These are phyloP conservation scores for Annulohypoxylon stygium DNA, from an alignment of 495 filamentous ascomycete species.

Conservation along the genomic window DNA sequence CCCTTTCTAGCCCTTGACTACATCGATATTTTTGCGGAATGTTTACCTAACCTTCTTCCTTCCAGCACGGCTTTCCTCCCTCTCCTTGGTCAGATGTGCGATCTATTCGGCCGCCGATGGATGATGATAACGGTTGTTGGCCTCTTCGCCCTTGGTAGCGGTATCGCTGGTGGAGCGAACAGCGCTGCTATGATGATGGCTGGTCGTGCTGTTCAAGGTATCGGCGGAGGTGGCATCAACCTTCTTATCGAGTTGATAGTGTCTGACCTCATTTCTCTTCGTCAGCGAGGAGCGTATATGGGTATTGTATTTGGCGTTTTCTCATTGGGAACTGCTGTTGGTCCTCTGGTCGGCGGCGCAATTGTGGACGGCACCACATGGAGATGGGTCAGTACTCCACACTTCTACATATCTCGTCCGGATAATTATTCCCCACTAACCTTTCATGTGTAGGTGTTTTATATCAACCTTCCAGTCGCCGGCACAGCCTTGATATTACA, in stretches of 20 bases:
- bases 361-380: conserved; percentile 62
- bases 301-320: conserved; percentile 68
- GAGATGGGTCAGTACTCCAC: background rate
- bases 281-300: conserved; percentile 67
- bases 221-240: conserved; percentile 80
- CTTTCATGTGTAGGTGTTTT: conserved; percentile 21
- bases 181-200: conserved; percentile 70
- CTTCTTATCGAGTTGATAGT: conserved; percentile 77
- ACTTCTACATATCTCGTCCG: background rate
- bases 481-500: conserved; percentile 5
- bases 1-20: background rate
- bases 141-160: conserved; percentile 59
- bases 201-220: conserved; percentile 79
- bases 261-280: conserved; percentile 76
- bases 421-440: background rate
- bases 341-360: conserved; percentile 76
- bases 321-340: conserved; percentile 73
- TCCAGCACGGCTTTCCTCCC: conserved; percentile 51
- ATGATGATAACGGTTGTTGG: conserved; percentile 34
- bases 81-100: conserved; percentile 49
- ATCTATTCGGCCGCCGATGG: conserved; percentile 60
- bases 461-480: conserved; percentile 30
- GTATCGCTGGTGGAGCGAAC: conserved; percentile 54
- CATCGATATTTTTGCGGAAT: background rate
- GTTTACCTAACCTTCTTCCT: background rate